Base-by-base conservation (phyloP, 179 eudicot species). In the Drosera spatulata region DNA sequence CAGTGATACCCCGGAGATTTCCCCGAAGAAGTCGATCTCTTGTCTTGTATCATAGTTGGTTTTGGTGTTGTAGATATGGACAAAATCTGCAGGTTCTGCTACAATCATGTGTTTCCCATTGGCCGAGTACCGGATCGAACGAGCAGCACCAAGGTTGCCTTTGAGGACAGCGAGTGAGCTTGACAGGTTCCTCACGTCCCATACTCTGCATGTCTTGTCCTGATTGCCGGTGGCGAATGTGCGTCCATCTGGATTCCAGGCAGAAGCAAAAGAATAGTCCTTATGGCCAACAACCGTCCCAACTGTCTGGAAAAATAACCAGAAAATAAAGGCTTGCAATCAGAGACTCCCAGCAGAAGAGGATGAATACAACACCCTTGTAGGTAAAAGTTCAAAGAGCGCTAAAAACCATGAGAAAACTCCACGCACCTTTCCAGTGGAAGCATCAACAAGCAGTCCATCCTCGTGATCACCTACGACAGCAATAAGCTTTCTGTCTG, bases 71-170 rank as follows among this genome's bases (percentile, higher is more conserved):
- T 84, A 86, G 42, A 89, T 71, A 54, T 89, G 95, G 58, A 89
- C 97, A 46, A 89, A 89, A 65, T 89, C 97, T 5, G 97, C 97
- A 9, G 95, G 91, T 67, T 89, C 97, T 0, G 91, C 95, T 61
- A 77, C 82, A 62, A 81, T 85, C 84, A 87, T 64, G 56, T 82
- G 87, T 59, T 75, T 82, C 15, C 97, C 97, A n/a, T 89, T 88
- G 3, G 95, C 67, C 57, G 95, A 86, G 74, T 78, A 89, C 5
- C 87, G 87, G 65, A 89, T 74, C 3, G 91, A 89, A 41, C 97
- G 75, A 5, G 85, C 76, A 2, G 97, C 91, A 0, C 95, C 97
- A 68, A 89, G 66, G 69, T 89, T 86, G 6, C 95, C 91, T 58
- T 89, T 86, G 37, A 89, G 80, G 42, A 84, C 78, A 3, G 88